Evolutionary conservation across 2,329 filamentous ascomycete species (phyloP).

Genomic region (Apiospora pterosperma): DNA sequence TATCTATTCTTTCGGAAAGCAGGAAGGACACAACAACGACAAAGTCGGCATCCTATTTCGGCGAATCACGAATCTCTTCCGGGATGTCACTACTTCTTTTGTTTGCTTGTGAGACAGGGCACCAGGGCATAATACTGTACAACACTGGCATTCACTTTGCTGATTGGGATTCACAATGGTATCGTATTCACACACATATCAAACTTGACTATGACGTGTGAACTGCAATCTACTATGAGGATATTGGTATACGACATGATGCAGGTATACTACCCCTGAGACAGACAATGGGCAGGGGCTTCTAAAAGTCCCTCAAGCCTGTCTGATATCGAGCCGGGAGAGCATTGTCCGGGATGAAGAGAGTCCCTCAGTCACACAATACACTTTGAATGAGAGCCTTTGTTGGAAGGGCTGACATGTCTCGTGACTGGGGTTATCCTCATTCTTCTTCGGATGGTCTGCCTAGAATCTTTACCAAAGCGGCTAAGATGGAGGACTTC

Average conservation of each 20-base stretch:
- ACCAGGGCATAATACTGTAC: conserved; percentile 1
- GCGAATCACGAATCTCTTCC: background rate
- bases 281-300: background rate
- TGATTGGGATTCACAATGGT: conserved; percentile 6
- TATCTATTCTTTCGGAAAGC: background rate
- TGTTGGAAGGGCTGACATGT: background rate
- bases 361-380: background rate
- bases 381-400: background rate
- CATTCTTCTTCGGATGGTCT: background rate
- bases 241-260: background rate
- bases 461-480: background rate
- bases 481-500: background rate
- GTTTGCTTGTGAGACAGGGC: background rate
- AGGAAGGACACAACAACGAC: background rate
- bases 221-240: background rate
- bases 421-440: background rate
- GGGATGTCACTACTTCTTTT: background rate
- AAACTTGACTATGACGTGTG: background rate
- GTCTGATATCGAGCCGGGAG: background rate
- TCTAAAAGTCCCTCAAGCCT: background rate
- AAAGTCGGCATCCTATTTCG: background rate
- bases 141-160: background rate
- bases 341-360: background rate
- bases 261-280: background rate
- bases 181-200: background rate